phyloP scores from a whole-genome alignment of 2,329 filamentous ascomycete genomes.

The Alternaria sp. region DNA sequence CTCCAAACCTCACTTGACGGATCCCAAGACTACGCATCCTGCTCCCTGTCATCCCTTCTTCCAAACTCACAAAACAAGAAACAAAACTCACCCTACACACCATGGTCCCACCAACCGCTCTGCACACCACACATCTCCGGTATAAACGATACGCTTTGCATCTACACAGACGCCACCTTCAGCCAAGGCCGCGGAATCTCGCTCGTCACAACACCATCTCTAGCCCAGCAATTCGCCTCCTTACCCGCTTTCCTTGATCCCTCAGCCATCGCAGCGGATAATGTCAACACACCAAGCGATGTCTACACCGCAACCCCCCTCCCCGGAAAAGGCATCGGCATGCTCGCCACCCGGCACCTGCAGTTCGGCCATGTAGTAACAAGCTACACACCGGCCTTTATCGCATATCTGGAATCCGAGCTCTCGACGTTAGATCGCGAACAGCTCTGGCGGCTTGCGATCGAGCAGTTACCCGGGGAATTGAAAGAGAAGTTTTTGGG shows the following conservation, averaged over 20 bases:
- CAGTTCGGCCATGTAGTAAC: slow-evolving; percentile 34
- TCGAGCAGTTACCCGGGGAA: slow-evolving; percentile 31
- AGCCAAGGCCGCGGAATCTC: slow-evolving; percentile 41
- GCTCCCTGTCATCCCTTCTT: neutral
- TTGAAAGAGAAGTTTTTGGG: slow-evolving; percentile 25
- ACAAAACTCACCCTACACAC: slow-evolving; percentile 1
- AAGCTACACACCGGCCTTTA: slow-evolving; percentile 38
- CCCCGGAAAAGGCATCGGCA: slow-evolving; percentile 40
- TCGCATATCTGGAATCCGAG: slow-evolving; percentile 39
- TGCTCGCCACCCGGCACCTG: slow-evolving; percentile 33
- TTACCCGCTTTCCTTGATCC: slow-evolving; percentile 34
- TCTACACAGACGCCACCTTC: slow-evolving; percentile 39
- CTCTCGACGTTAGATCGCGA: slow-evolving; percentile 38
- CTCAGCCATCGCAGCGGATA: slow-evolving; percentile 1
- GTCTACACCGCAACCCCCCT: slow-evolving; percentile 30
- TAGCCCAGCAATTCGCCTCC: slow-evolving; percentile 29
- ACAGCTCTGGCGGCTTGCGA: slow-evolving; percentile 30
- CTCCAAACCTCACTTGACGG: slow-evolving; percentile 22
- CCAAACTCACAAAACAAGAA: neutral
- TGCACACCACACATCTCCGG: slow-evolving; percentile 32
- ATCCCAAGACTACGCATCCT: slow-evolving; percentile 6
- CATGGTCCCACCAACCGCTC: slow-evolving; percentile 36
- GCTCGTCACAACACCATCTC: slow-evolving; percentile 40
- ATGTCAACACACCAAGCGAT: slow-evolving; percentile 27
- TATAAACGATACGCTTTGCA: slow-evolving; percentile 36